Base-by-base conservation (phyloP, 2,329 filamentous ascomycete species). In the Helotiales sp. region DNA sequence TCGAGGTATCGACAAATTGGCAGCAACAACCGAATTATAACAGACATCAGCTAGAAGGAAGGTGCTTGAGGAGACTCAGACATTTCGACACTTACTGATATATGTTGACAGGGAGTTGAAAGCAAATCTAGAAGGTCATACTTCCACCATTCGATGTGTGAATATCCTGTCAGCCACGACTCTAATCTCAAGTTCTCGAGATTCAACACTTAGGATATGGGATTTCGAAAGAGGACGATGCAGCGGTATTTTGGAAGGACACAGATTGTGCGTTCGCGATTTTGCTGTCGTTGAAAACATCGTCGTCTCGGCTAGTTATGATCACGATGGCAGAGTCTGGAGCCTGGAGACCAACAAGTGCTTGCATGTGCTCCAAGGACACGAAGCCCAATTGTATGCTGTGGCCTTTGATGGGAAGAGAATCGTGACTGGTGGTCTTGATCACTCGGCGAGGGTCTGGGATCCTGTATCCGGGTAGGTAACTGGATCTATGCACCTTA, bases 341-440 rank as follows among this genome's bases (percentile, higher is more conserved):
- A 93, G 92, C 97, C 59, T 97, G 93, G 93, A 96, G 2, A 90
- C 96, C 74, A 93, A 93, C 33, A 85, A 90, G 55, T 98, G 93
- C 72, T 77, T 96, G 50, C 87, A 93, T 66, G 96, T 91, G 1
- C 80, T 97, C 47, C 88, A 88, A 50, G 93, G 93, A 0, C 93
- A 98, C 73, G 96, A 96, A 74, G 96, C 91, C 72, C 93, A 97
- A 71, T 97, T 98, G 57, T 97, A 97, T 71, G 93, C 93, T 30
- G 96, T 98, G 70, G 93, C 92, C 0, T 97, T 96, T 74, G 93
- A 98, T 71, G 93, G 93, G 38, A 87, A 87, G 67, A 84, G 91
- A 63, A 91, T 97, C 53, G 93, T 93, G 33, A 97, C 93, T 10
- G 93, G 93, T 51, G 96, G 92, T 72, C 77, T 97, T 61, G 93